Evolutionary conservation across 768 basidiomycete species (phyloP), one percentile per base, ranked within the genome.

Genomic region (Pleurotus cornucopiae): DNA sequence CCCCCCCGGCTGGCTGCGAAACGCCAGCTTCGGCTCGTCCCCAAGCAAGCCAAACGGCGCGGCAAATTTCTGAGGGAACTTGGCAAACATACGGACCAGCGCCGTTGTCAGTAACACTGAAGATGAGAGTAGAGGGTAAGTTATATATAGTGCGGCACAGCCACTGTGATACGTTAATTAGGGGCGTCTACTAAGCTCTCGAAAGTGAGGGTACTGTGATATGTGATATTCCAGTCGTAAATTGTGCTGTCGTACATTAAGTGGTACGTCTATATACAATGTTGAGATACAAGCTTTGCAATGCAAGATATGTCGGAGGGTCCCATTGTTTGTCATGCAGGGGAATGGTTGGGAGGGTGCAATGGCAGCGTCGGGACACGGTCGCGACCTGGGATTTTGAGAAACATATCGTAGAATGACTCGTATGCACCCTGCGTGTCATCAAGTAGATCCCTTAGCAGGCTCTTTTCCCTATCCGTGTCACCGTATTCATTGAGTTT

Each of bases 1-100:
- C 14, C 94, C 94, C 43, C 79, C 79, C 0, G 90, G 83, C 57
- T 89, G 89, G 61, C 85, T 90, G 40, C 91, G 85, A 69, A 97
- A 97, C 9, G 86, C 85, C 14, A 97, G 83, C 70, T 95, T 95
- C 46, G 91, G 86, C 66, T 94, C 90, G 66, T 96, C 93, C 4
- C 86, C 86, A 34, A 93, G 69, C 16, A 92, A 67, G n/a, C 86
- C 84, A 67, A 92, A 86, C 12, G 89, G 88, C 13, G 86, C 83
- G 9, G 83, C 81, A 49, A 92, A 76, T 62, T 79, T 85, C 64
- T 84, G 85, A 9, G 89, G 89, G 55, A 91, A 71, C 62, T 78
- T 89, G 18, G 87, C 68, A 61, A 91, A 86, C 86, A 90, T 84
- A 12, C 26, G 21, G 25, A 46, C n/a, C 30, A 34, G 30, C 7